phyloP scores from a whole-genome alignment of 106 monocot genomes.

The Dendrobium chrysotoxum region DNA sequence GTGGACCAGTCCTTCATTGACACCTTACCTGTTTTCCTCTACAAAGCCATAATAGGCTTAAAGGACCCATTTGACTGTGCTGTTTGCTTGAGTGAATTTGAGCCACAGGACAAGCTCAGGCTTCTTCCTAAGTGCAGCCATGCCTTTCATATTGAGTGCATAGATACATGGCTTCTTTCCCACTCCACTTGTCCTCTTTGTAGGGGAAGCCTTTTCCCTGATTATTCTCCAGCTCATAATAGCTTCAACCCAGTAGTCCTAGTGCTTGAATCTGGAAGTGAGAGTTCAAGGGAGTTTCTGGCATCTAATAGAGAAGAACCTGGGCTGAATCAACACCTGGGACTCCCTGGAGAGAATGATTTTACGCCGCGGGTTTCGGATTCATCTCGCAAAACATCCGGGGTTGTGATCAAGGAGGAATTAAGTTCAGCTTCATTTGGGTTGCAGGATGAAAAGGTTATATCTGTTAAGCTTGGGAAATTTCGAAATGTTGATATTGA shows the following conservation, averaged over 20 bases:
- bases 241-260: conserved; percentile 31
- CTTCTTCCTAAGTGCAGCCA: conserved; percentile 88
- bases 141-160: conserved; percentile 83
- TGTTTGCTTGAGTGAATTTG: conserved; percentile 92
- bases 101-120: conserved; percentile 73
- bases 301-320: conserved; percentile 1
- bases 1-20: conserved; percentile 96
- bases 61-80: conserved; percentile 97
- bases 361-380: neutral
- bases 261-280: conserved; percentile 41
- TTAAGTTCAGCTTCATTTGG: neutral
- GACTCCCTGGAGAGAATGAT: conserved; percentile 2
- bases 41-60: conserved; percentile 68
- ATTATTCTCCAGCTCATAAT: conserved; percentile 30
- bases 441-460: conserved; percentile 16
- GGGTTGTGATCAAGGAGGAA: conserved; percentile 12
- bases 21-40: conserved; percentile 81
- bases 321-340: conserved; percentile 2
- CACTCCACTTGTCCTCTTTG: conserved; percentile 91
- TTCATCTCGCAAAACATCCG: conserved; percentile 5
- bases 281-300: conserved; percentile 41
- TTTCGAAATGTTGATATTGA: conserved; percentile 15
- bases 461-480: conserved; percentile 54
- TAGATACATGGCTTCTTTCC: conserved; percentile 84
- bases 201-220: conserved; percentile 35